Conservation (phyloP, 768 basidiomycete species). For the Boletus patriciae region DNA sequence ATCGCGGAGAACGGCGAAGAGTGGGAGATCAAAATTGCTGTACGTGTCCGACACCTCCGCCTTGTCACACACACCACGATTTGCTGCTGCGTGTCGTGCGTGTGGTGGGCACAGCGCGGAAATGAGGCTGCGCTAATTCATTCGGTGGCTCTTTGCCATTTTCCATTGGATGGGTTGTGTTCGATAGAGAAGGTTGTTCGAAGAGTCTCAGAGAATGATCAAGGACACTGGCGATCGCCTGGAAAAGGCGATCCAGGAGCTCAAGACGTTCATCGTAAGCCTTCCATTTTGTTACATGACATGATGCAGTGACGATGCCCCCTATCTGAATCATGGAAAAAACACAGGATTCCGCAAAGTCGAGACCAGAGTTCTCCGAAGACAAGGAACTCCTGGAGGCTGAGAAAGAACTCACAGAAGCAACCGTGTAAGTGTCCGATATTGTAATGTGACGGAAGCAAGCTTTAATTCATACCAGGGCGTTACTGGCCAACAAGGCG, state of each 20-base stretch:
- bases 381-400: slow-evolving; percentile 53
- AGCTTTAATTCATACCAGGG: slow-evolving; percentile 21
- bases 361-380: slow-evolving; percentile 31
- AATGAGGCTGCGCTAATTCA: slow-evolving; percentile 28
- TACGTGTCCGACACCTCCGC: slow-evolving; percentile 37
- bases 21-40: slow-evolving; percentile 77
- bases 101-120: slow-evolving; percentile 27
- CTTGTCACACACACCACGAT: slow-evolving; percentile 2
- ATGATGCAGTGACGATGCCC: slow-evolving; percentile 4
- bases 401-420: slow-evolving; percentile 54
- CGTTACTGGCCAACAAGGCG: slow-evolving; percentile 11
- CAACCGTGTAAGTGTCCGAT: slow-evolving; percentile 41
- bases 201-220: slow-evolving; percentile 84
- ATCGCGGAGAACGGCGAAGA: slow-evolving; percentile 61
- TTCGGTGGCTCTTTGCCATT: slow-evolving; percentile 17
- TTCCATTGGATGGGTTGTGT: slow-evolving; percentile 1
- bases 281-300: slow-evolving; percentile 21
- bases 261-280: slow-evolving; percentile 70
- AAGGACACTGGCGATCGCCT: slow-evolving; percentile 61
- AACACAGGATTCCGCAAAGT: slow-evolving; percentile 31
- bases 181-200: slow-evolving; percentile 59
- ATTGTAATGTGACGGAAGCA: slow-evolving; percentile 1
- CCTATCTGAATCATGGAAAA: slow-evolving; percentile 5
- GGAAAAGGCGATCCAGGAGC: slow-evolving; percentile 59
- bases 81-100: slow-evolving; percentile 19